These are phyloP conservation scores for Aspergillus hiratsukae DNA, from an alignment of 2,329 filamentous ascomycete species.

Conservation along the genomic window DNA sequence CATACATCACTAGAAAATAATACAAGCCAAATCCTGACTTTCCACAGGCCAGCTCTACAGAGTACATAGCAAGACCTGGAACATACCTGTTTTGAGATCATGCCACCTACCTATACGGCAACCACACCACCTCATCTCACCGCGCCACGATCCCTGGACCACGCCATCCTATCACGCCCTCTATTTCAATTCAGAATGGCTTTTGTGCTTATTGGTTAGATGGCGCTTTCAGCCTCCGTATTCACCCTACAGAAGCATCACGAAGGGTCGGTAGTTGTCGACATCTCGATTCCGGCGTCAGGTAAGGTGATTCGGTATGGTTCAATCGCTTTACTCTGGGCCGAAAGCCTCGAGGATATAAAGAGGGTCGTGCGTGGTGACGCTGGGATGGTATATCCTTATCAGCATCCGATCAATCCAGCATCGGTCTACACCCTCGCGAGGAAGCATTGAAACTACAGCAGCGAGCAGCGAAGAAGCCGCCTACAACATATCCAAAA, in stretches of 20 bases:
- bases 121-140: not conserved
- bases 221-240: not conserved
- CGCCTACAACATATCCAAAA: not conserved
- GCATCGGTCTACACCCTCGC: no score
- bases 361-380: not conserved
- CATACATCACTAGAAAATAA: not conserved
- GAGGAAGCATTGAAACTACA: no score
- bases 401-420: no score
- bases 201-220: not conserved
- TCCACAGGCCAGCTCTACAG: not conserved
- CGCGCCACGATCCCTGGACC: not conserved
- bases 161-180: not conserved
- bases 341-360: not conserved
- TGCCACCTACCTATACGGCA: not conserved
- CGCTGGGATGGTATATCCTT: no score
- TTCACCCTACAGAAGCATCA: not conserved
- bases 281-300: not conserved
- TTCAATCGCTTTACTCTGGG: not conserved
- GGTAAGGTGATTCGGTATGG: not conserved
- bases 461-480: not conserved
- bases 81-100: not conserved
- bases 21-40: not conserved
- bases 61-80: not conserved
- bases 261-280: not conserved
- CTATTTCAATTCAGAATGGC: not conserved